Evolutionary conservation across 2,329 filamentous ascomycete genomes (phyloP).

Genomic region (Cordyceps cateniannulata): DNA sequence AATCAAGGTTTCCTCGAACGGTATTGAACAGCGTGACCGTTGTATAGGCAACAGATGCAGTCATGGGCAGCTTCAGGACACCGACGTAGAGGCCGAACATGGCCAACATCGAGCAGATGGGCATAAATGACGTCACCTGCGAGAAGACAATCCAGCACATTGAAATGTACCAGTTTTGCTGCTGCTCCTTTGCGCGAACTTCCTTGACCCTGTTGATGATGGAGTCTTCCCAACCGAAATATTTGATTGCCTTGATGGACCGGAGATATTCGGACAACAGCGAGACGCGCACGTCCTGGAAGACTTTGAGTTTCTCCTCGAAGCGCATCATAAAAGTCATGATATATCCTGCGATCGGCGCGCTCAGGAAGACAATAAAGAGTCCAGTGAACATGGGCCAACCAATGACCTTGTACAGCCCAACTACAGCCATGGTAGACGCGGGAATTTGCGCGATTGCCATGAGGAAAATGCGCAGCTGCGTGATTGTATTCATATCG

Average conservation of each 20-base stretch:
- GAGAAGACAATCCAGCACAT: constrained; percentile 39
- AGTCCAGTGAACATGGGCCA: constrained; percentile 50
- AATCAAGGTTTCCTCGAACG: constrained; percentile 44
- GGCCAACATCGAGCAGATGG: constrained; percentile 44
- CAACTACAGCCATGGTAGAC: constrained; percentile 40
- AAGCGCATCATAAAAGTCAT: constrained; percentile 38
- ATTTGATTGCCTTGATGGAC: constrained; percentile 53
- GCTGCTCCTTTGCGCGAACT: constrained; percentile 45
- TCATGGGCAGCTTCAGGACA: constrained; percentile 39
- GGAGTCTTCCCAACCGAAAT: constrained; percentile 53
- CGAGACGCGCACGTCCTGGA: constrained; percentile 51
- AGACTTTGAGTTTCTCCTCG: constrained; percentile 44
- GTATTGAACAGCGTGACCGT: constrained; percentile 46
- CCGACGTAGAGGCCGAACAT: constrained; percentile 49
- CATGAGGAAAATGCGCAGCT: constrained; percentile 40
- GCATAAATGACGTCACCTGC: constrained; percentile 45
- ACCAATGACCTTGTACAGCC: constrained; percentile 48
- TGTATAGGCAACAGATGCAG: constrained; percentile 51
- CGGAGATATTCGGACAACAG: constrained; percentile 52
- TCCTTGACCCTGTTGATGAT: constrained; percentile 43
- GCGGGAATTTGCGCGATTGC: constrained; percentile 36
- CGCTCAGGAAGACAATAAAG: constrained; percentile 36
- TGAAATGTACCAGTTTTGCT: constrained; percentile 46
- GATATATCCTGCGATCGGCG: constrained; percentile 44
- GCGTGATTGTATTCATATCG: constrained; percentile 51